Conservation (phyloP, 2,329 filamentous ascomycete species). For the Fusarium sp. region DNA sequence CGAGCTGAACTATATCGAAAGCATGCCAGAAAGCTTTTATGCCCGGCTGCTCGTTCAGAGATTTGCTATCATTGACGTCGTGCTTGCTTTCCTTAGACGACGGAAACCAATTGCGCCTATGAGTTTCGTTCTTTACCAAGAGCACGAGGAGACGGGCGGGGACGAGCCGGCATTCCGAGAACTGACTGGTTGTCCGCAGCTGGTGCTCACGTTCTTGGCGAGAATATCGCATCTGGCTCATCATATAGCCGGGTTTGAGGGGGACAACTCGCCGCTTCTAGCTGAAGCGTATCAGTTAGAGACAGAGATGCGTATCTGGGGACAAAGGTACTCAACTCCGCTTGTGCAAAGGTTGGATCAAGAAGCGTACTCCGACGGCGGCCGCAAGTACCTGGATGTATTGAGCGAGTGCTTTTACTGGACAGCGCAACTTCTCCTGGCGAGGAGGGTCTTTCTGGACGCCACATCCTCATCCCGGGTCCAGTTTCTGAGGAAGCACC, state of each 20-base stretch:
- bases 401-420: constrained; percentile 8
- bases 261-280: background rate
- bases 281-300: background rate
- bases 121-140: constrained; percentile 1
- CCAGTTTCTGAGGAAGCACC: background rate
- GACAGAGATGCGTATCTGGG: background rate
- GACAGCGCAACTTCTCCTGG: background rate
- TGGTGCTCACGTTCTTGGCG: background rate
- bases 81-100: background rate
- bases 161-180: constrained; percentile 3
- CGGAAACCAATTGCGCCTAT: background rate
- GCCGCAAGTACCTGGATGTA: background rate
- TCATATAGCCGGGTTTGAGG: background rate
- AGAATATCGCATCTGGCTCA: background rate
- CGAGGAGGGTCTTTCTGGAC: constrained; percentile 1
- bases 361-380: background rate
- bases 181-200: constrained; percentile 2
- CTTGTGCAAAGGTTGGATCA: background rate
- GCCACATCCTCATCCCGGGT: background rate
- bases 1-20: background rate
- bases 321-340: background rate
- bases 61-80: background rate
- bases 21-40: background rate
- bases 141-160: background rate
- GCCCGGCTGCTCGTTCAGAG: constrained; percentile 1